Conservation (phyloP, 2,329 filamentous ascomycete genomes). For the Raffaelea deltoideospora region DNA sequence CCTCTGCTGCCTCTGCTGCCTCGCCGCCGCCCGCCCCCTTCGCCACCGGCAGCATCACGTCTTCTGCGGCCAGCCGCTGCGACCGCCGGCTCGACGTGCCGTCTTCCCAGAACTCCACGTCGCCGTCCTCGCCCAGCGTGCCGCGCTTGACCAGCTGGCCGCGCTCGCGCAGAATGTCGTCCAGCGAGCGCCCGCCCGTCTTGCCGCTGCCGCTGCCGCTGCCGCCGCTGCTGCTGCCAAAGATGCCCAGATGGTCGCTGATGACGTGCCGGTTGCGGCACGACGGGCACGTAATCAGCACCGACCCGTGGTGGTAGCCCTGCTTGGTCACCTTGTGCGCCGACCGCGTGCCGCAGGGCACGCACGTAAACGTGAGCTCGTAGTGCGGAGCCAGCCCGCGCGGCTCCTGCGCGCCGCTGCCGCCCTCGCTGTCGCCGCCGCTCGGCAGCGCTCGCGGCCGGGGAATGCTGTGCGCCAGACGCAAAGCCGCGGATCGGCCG, state of each 20-base stretch:
- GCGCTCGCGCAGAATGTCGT: slow-evolving; percentile 63
- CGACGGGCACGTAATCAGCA: slow-evolving; percentile 73
- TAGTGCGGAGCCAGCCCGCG: slow-evolving; percentile 51
- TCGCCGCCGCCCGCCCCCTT: neutral
- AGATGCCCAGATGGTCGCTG: slow-evolving; percentile 71
- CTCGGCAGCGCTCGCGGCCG: neutral
- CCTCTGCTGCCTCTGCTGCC: neutral
- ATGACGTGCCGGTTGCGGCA: slow-evolving; percentile 87
- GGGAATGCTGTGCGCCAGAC: slow-evolving; percentile 4
- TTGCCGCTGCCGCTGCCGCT: neutral
- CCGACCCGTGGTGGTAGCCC: slow-evolving; percentile 81
- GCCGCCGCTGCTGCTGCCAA: too few species aligned
- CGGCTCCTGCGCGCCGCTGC: slow-evolving; percentile 11
- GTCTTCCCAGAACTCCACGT: slow-evolving; percentile 86
- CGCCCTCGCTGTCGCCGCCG: slow-evolving; percentile 2
- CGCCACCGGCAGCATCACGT: slow-evolving; percentile 5
- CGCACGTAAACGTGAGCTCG: slow-evolving; percentile 83
- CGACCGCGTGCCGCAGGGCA: slow-evolving; percentile 67
- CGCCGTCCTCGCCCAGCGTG: slow-evolving; percentile 58
- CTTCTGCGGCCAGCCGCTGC: slow-evolving; percentile 10
- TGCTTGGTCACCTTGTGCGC: slow-evolving; percentile 81
- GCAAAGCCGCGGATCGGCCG: neutral
- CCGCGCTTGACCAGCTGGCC: slow-evolving; percentile 62
- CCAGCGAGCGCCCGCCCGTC: slow-evolving; percentile 44
- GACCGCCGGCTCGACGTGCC: slow-evolving; percentile 26